phyloP scores from a whole-genome alignment of 345 rosid species.

The Pistacia atlantica region DNA sequence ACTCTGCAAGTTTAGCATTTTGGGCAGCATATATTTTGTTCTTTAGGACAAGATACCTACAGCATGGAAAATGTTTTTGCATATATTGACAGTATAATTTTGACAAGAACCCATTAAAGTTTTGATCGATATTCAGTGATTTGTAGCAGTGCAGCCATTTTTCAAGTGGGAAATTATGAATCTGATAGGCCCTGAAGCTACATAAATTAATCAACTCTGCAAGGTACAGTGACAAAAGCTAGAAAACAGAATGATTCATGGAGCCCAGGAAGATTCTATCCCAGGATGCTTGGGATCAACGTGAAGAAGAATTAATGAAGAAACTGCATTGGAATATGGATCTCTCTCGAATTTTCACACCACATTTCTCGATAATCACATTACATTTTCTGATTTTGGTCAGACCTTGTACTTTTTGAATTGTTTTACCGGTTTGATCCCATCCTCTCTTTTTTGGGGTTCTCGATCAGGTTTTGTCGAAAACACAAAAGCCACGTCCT shows the following conservation, averaged over 20 bases:
- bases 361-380: slow-evolving; percentile 25
- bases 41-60: too few relatives aligned
- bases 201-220: too few relatives aligned
- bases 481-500: neutral
- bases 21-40: neutral
- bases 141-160: neutral
- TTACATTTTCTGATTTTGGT: slow-evolving; percentile 9
- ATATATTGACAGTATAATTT: too few relatives aligned
- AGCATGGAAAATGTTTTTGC: too few relatives aligned
- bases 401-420: neutral
- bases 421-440: neutral
- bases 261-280: slow-evolving; percentile 31
- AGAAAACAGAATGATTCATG: neutral
- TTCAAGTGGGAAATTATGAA: too few relatives aligned
- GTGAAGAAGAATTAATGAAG: slow-evolving; percentile 7
- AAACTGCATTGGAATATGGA: slow-evolving; percentile 30
- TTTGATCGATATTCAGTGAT: neutral
- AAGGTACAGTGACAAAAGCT: neutral
- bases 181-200: too few relatives aligned
- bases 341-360: slow-evolving; percentile 30
- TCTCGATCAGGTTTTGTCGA: too few relatives aligned
- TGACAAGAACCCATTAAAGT: neutral
- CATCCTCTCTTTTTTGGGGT: neutral
- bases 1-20: slow-evolving; percentile 29
- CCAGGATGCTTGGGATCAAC: slow-evolving; percentile 25